Evolutionary conservation across 2,329 filamentous ascomycete species (phyloP).

Genomic region (Ceratocystis diversiconidia): DNA sequence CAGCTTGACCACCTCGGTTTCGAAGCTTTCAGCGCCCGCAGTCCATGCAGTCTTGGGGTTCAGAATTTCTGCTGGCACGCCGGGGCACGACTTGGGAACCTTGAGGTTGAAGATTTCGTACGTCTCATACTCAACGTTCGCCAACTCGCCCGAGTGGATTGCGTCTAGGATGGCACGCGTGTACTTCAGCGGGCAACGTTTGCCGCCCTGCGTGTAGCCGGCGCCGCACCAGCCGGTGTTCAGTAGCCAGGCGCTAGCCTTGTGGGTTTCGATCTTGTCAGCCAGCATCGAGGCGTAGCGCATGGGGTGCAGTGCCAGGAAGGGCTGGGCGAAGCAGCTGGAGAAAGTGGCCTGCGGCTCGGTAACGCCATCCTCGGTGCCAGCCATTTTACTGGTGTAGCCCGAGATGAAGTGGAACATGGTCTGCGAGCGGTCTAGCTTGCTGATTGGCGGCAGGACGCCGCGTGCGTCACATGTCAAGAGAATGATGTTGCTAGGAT

Average conservation of each 20-base stretch:
- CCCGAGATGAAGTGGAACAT: constrained; percentile 99
- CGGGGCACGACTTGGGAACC: constrained; percentile 82
- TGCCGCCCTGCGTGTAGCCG: constrained; percentile 77
- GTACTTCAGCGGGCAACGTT: constrained; percentile 96
- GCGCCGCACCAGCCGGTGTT: constrained; percentile 97
- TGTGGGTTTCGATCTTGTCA: constrained; percentile 91
- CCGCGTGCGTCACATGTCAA: constrained; percentile 95
- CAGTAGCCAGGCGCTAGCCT: constrained; percentile 92
- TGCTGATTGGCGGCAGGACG: constrained; percentile 94
- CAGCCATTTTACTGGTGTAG: constrained; percentile 99
- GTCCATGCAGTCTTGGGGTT: constrained; percentile 94
- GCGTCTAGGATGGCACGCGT: constrained; percentile 92
- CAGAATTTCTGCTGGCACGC: constrained; percentile 79
- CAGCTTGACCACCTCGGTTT: constrained; percentile 77
- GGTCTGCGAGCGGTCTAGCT: constrained; percentile 84
- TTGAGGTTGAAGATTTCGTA: constrained; percentile 95
- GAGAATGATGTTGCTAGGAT: constrained; percentile 95
- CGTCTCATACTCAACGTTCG: constrained; percentile 81
- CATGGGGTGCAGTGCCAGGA: constrained; percentile 98
- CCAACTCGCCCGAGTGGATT: constrained; percentile 93
- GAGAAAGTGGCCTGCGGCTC: constrained; percentile 99
- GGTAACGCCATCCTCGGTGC: constrained; percentile 90
- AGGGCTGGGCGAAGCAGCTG: constrained; percentile 97
- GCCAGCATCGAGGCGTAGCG: constrained; percentile 97
- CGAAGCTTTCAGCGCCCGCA: constrained; percentile 65